Percentiles rank a stretch among this genome's conserved stretches.
Evolutionary conservation across 192 early-diverging fungal species (phyloP).

Genomic region (Rhizophagus clarus): DNA sequence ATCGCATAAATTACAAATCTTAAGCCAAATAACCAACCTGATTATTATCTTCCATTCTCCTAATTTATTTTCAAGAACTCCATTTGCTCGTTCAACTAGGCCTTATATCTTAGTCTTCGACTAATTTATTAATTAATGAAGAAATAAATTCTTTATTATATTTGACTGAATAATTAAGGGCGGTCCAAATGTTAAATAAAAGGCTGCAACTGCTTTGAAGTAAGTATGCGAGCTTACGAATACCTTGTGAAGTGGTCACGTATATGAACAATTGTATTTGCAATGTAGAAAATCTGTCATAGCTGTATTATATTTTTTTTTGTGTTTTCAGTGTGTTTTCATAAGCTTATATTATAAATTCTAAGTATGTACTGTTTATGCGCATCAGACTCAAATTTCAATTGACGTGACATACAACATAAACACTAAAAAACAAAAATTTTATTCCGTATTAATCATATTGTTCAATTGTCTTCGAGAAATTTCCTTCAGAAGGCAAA

Average conservation of each 20-base stretch:
- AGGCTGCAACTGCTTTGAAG: background rate
- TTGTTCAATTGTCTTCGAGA: no score
- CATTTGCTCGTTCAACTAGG: background rate
- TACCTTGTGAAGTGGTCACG: conserved; percentile 9
- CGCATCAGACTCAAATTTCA: no score
- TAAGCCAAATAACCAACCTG: background rate
- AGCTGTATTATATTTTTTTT: no score
- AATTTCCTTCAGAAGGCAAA: no score
- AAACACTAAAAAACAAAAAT: no score
- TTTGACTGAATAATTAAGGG: conserved; percentile 14
- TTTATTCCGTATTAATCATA: no score
- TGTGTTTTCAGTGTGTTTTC: no score
- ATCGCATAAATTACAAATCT: conserved; percentile 5
- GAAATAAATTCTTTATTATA: conserved; percentile 1
- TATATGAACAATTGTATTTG: conserved; percentile 1
- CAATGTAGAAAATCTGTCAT: no score
- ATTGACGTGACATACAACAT: no score
- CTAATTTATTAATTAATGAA: conserved; percentile 4
- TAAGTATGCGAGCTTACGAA: background rate
- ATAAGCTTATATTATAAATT: no score
- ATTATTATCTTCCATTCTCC: background rate
- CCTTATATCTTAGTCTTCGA: background rate
- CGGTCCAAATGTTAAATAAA: conserved; percentile 8
- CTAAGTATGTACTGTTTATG: no score
- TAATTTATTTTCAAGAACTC: background rate